Conservation (phyloP, 176 grass and related monocot species). For the Echinochloa phyllopogon region DNA sequence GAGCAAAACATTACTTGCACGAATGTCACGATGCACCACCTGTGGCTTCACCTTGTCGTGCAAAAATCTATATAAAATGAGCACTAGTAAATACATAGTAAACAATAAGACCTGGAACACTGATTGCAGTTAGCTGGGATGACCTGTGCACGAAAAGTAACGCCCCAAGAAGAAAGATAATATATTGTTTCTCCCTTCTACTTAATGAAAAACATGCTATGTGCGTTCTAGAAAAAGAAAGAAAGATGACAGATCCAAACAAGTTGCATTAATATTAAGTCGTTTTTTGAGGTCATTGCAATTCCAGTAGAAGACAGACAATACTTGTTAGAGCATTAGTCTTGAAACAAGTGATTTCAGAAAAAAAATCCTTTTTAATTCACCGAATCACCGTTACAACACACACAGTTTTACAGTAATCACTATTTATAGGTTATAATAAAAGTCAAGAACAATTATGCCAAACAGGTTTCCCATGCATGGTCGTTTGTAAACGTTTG, state of each 20-base stretch:
- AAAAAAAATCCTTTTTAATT: slow-evolving; percentile 7
- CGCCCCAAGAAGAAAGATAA: background rate
- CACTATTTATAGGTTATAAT: slow-evolving; percentile 7
- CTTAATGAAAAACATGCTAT: no score
- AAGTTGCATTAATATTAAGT: background rate
- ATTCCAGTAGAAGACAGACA: background rate
- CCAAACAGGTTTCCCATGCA: slow-evolving; percentile 2
- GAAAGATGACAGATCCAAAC: background rate
- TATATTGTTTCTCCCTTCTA: background rate
- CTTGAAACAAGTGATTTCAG: background rate
- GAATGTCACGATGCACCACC: slow-evolving; percentile 97
- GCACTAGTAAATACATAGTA: slow-evolving; percentile 11
- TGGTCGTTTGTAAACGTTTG: background rate
- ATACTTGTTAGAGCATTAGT: background rate
- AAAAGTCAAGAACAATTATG: background rate
- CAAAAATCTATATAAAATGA: slow-evolving; percentile 71
- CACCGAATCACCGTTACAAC: background rate
- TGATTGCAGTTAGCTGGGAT: background rate
- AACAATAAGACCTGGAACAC: slow-evolving; percentile 6
- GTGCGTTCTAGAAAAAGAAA: no score
- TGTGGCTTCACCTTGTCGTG: slow-evolving; percentile 98
- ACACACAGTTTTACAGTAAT: background rate
- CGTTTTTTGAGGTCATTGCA: background rate
- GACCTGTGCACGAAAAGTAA: background rate
- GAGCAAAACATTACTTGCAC: slow-evolving; percentile 88